A percentile compares a stretch with the other conserved stretches of the same genome.
phyloP scores from a whole-genome alignment of 768 basidiomycete species.

The Sporobolomyces pararoseus region DNA sequence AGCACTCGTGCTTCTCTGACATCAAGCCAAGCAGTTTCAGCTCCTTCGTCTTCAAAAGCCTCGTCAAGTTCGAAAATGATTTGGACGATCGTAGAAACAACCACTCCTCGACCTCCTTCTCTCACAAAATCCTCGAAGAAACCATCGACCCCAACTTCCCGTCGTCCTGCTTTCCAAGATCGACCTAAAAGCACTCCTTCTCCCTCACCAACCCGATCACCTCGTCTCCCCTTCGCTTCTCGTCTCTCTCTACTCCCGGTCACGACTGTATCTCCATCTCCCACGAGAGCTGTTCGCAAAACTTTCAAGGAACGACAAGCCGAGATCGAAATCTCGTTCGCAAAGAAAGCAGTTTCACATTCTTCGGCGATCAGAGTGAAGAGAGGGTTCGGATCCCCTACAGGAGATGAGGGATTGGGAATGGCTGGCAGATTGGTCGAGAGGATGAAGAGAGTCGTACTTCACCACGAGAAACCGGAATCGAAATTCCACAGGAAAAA shows the following conservation, averaged over 20 bases:
- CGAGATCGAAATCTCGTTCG: not conserved
- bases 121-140: not conserved
- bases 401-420: not conserved
- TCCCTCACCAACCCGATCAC: not conserved
- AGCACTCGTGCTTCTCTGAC: not conserved
- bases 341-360: constrained; percentile 5
- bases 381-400: not conserved
- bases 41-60: too few relatives aligned
- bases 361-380: not conserved
- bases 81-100: not conserved
- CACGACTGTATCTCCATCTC: not conserved
- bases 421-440: constrained; percentile 3
- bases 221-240: not conserved
- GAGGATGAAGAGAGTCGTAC: not conserved
- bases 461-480: not conserved
- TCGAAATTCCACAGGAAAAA: not conserved
- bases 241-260: not conserved
- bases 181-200: not conserved
- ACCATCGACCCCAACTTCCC: not conserved
- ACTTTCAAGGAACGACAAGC: not conserved
- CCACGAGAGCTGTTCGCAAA: not conserved
- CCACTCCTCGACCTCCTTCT: not conserved
- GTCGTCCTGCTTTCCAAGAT: not conserved
- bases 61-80: not conserved
- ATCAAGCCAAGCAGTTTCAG: not conserved